These are phyloP conservation scores for Blastobotrys americana DNA, from an alignment of 805 yeast species.

Conservation along the genomic window DNA sequence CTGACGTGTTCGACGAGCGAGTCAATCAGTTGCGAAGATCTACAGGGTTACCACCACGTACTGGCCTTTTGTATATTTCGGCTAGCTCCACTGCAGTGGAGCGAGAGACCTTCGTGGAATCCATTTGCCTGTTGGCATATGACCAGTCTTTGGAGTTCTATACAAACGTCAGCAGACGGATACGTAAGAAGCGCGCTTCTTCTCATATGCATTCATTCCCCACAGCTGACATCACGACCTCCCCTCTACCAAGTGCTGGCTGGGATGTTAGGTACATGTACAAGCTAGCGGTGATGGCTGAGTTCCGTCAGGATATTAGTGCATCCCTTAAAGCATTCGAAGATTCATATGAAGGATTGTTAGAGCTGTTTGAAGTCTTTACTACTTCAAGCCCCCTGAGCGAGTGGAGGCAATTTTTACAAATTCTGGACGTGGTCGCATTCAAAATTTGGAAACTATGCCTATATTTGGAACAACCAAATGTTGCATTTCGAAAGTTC, in stretches of 20 bases:
- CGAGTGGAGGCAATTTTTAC: constrained; percentile 41
- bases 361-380: constrained; percentile 34
- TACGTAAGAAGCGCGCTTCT: constrained; percentile 34
- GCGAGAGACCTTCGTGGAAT: constrained; percentile 33
- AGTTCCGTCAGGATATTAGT: constrained; percentile 43
- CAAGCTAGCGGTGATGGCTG: constrained; percentile 45
- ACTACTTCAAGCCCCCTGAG: constrained; percentile 8
- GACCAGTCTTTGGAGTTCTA: constrained; percentile 42
- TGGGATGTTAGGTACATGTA: constrained; percentile 48
- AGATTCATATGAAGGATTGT: constrained; percentile 44
- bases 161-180: constrained; percentile 33
- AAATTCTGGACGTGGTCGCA: constrained; percentile 51
- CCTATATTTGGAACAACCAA: constrained; percentile 51
- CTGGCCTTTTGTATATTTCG: constrained; percentile 40
- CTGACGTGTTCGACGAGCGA: constrained; percentile 25
- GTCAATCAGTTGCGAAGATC: constrained; percentile 34
- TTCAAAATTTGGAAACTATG: constrained; percentile 57
- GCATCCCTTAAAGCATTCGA: constrained; percentile 45
- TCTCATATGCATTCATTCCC: constrained; percentile 5
- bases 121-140: constrained; percentile 34
- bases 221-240: constrained; percentile 16
- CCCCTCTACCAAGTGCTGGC: constrained; percentile 20
- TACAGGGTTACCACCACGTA: constrained; percentile 39
- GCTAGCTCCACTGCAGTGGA: constrained; percentile 37
- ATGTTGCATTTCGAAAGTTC: constrained; percentile 57